Evolutionary conservation across 106 monocot genomes (phyloP), one percentile per base, ranked within the genome.

Genomic region (Ottelia alismoides): DNA sequence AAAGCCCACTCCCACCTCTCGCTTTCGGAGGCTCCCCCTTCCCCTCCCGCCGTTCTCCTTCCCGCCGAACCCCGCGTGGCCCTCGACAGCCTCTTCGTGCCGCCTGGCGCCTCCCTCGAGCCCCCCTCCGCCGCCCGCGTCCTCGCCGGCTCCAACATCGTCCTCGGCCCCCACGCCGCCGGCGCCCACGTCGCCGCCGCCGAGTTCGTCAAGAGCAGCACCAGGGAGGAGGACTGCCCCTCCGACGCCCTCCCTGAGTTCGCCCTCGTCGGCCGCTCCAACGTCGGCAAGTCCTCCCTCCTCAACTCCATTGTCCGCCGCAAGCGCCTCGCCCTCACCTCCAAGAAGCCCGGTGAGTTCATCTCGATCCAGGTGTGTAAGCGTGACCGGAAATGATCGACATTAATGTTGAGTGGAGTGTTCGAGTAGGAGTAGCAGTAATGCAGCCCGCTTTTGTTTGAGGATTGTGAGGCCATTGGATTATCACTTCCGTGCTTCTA

Each of bases 141-240:
- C 48, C 76, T 88, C 7, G 76, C 60, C 47, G 83, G 88, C 7
- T 88, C 88, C 25, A 88, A 88, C 64, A 83, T 88, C 58, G 81
- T 87, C 11, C 69, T 87, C 21, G 78, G 81, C 3, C 66, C 72
- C 0, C 76, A 74, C 58, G 83, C 75, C 17, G 9, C 44, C 20
- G 76, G 64, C 30, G 73, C 78, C 10, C 73, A 71, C 56, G 72
- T 88, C 10, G 20, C 70, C 26, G 25, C 65, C 10, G 83, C 88
- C 17, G 88, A 83, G 60, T 88, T 83, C 48, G 67, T 88, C 18
- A 88, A 88, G 88, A 88, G 88, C 66, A 88, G 88, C 70, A 70
- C 70, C 1, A 29, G 53, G 47, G 32, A 66, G 28, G 88, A 73
- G 62, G 83, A 83, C 16, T 88, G 88, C 67, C 88, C 88, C 47